Evolutionary conservation across 108 stramenopile genomes (phyloP).

Genomic region (Halocafeteria seosinensis): DNA sequence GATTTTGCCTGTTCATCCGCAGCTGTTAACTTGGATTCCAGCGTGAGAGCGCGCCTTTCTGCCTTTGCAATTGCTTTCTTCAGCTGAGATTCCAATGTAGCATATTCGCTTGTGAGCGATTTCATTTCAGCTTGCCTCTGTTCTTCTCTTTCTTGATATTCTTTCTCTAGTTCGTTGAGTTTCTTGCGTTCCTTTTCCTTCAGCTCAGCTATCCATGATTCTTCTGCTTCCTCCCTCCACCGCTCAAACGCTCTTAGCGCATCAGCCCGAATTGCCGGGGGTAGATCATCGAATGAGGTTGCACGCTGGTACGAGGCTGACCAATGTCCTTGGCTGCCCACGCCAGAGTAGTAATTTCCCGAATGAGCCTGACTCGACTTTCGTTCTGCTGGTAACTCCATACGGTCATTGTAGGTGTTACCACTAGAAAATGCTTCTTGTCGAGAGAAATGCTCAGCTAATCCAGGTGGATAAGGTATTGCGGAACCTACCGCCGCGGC

Average conservation of each 20-base stretch:
- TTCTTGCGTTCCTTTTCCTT: neutral
- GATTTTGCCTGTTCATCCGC: neutral
- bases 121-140: slow-evolving; percentile 3
- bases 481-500: neutral
- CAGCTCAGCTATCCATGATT: neutral
- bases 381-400: neutral
- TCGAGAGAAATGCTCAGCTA: neutral
- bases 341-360: no score
- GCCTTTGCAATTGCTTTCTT: slow-evolving; percentile 6
- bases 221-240: neutral
- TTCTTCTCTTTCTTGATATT: neutral
- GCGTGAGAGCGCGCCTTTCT: neutral
- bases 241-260: neutral
- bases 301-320: neutral
- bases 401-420: no score
- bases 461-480: neutral
- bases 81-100: neutral
- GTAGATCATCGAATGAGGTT: neutral
- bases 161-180: neutral
- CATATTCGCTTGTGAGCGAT: neutral
- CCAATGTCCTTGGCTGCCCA: no score
- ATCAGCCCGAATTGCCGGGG: neutral
- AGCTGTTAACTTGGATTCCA: neutral
- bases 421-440: no score
- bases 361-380: neutral